These are phyloP conservation scores for Pistacia vera DNA, from an alignment of 345 rosid species.

Conservation along the genomic window DNA sequence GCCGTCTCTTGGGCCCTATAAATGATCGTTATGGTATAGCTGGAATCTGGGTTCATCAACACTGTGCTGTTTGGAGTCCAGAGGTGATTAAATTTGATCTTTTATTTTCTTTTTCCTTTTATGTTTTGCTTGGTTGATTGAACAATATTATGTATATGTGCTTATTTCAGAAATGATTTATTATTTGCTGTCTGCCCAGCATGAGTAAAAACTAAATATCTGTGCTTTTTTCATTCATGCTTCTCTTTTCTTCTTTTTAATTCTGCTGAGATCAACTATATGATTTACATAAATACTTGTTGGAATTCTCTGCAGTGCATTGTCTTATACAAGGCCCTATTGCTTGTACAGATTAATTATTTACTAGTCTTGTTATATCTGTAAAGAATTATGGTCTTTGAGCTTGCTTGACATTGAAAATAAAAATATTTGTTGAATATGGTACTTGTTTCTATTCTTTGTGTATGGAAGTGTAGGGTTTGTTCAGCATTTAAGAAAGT, in stretches of 20 bases:
- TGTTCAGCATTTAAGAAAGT: background rate
- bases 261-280: background rate
- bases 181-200: background rate
- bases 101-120: background rate
- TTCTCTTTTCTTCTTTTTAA: background rate
- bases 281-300: background rate
- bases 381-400: background rate
- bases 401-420: background rate
- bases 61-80: conserved; percentile 99
- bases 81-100: conserved; percentile 57
- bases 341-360: background rate
- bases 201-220: background rate
- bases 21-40: conserved; percentile 96
- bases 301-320: background rate
- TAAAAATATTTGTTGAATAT: no score
- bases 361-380: background rate
- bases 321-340: background rate
- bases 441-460: background rate
- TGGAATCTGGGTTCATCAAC: conserved; percentile 98
- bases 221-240: background rate
- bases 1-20: conserved; percentile 89
- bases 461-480: background rate
- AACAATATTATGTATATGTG: background rate
- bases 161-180: background rate
- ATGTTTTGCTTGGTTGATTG: conserved; percentile 5